A percentile compares a stretch with the other conserved stretches of the same genome.
phyloP scores from a whole-genome alignment of 306 rosid species.

The Prunus padus region DNA sequence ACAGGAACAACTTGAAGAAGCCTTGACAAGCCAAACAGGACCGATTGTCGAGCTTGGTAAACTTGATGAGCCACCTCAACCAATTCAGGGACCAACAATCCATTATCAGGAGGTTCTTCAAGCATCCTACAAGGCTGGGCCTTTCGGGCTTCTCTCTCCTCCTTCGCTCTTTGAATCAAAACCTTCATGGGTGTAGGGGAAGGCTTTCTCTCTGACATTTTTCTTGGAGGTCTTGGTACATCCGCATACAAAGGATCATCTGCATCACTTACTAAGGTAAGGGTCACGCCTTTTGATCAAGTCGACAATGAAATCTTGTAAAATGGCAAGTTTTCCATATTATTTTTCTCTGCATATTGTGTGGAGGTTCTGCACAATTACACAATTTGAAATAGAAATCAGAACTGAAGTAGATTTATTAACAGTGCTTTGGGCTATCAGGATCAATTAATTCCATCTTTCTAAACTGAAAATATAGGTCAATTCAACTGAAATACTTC shows the following conservation, averaged over 20 bases:
- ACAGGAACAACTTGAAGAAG: slow-evolving; percentile 54
- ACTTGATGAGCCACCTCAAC: slow-evolving; percentile 63
- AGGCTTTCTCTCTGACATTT: slow-evolving; percentile 64
- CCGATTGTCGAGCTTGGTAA: slow-evolving; percentile 46
- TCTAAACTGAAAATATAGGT: too few species aligned
- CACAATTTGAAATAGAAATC: neutral
- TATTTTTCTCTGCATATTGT: slow-evolving; percentile 33
- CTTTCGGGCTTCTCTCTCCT: slow-evolving; percentile 60
- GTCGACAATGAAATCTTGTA: slow-evolving; percentile 16
- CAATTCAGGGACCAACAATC: slow-evolving; percentile 73
- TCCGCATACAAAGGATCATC: slow-evolving; percentile 47
- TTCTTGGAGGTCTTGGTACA: slow-evolving; percentile 49
- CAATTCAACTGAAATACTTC: too few species aligned
- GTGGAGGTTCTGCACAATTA: neutral
- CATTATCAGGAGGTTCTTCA: slow-evolving; percentile 67
- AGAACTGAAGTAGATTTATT: neutral
- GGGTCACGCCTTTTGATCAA: slow-evolving; percentile 14
- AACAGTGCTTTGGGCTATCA: too few species aligned
- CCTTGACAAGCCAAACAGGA: slow-evolving; percentile 48
- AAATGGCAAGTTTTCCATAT: neutral
- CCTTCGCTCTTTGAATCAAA: slow-evolving; percentile 64
- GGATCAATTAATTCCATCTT: too few species aligned
- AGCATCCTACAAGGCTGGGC: slow-evolving; percentile 60
- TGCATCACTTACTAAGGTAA: slow-evolving; percentile 3
- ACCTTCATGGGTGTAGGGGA: slow-evolving; percentile 74